These are phyloP conservation scores for Collybia sordida DNA, from an alignment of 768 basidiomycete genomes.

Conservation along the genomic window DNA sequence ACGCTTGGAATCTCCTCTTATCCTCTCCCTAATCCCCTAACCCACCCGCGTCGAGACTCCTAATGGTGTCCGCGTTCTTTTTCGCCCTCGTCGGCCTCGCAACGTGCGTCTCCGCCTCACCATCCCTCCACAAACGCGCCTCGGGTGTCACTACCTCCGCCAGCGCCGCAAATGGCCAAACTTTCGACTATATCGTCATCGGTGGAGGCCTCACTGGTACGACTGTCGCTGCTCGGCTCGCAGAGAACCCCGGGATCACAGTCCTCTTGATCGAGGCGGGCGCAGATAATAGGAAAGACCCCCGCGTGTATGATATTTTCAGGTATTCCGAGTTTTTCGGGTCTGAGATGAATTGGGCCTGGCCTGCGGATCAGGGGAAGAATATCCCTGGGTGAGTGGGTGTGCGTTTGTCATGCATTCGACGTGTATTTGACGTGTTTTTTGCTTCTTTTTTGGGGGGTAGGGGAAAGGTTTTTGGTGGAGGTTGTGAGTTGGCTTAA, in stretches of 20 bases:
- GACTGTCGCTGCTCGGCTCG: slow-evolving; percentile 46
- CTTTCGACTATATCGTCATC: slow-evolving; percentile 43
- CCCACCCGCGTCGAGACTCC: no score
- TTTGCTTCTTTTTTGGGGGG: no score
- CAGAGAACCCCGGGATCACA: slow-evolving; percentile 40
- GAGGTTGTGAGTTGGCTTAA: slow-evolving; percentile 32
- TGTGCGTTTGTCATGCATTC: neutral
- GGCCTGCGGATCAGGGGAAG: slow-evolving; percentile 41
- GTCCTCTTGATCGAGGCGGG: slow-evolving; percentile 56
- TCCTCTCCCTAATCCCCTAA: neutral
- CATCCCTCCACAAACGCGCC: slow-evolving; percentile 23
- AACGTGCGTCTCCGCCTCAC: slow-evolving; percentile 12
- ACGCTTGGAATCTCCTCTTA: neutral
- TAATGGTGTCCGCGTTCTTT: slow-evolving; percentile 3
- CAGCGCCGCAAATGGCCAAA: slow-evolving; percentile 30
- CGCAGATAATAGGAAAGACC: slow-evolving; percentile 41
- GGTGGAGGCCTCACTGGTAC: slow-evolving; percentile 49
- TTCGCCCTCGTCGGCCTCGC: slow-evolving; percentile 11
- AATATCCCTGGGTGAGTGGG: slow-evolving; percentile 35
- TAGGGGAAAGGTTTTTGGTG: slow-evolving; percentile 49
- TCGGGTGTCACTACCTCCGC: slow-evolving; percentile 34
- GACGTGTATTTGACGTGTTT: neutral
- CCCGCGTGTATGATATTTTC: slow-evolving; percentile 46
- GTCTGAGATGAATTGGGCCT: slow-evolving; percentile 44
- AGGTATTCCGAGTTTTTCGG: slow-evolving; percentile 40